Conservation (phyloP, 2,329 filamentous ascomycete genomes). For the Juglanconis sp. region DNA sequence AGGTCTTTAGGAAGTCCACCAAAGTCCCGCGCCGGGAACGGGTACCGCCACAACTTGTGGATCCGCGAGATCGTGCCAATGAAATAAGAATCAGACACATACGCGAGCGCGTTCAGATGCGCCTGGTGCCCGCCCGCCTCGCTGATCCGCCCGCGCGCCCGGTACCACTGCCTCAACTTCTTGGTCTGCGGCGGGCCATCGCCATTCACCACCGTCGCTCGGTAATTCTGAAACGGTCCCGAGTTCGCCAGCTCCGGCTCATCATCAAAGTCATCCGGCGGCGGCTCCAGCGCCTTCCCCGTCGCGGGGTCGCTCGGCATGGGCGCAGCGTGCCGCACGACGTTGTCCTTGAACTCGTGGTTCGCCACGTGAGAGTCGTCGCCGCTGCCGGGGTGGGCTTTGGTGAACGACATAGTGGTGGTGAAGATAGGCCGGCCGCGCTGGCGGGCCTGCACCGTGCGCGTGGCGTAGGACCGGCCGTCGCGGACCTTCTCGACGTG, state of each 20-base stretch:
- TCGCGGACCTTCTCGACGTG: constrained; percentile 93
- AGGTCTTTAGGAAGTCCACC: constrained; percentile 44
- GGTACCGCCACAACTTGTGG: constrained; percentile 76
- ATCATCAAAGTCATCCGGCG: constrained; percentile 38
- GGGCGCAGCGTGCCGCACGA: constrained; percentile 63
- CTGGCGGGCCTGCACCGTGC: constrained; percentile 94
- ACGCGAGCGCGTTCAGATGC: constrained; percentile 84
- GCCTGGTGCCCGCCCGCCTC: constrained; percentile 71
- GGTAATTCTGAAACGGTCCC: constrained; percentile 46
- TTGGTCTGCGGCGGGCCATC: constrained; percentile 51
- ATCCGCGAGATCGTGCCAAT: constrained; percentile 83
- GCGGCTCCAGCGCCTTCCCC: constrained; percentile 25
- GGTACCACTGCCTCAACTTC: constrained; percentile 70
- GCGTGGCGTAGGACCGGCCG: constrained; percentile 82
- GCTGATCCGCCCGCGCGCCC: constrained; percentile 71
- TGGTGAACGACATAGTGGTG: constrained; percentile 85
- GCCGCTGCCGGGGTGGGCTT: constrained; percentile 47
- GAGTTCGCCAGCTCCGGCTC: constrained; percentile 49
- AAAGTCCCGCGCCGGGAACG: constrained; percentile 51
- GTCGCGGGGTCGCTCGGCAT: constrained; percentile 46
- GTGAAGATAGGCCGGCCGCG: constrained; percentile 89
- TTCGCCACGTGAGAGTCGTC: not conserved
- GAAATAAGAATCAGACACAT: constrained; percentile 91
- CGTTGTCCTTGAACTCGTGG: constrained; percentile 26
- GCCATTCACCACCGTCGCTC: constrained; percentile 39